Evolutionary conservation across 2,329 filamentous ascomycete genomes (phyloP).

Genomic region (Aplosporella prunicola): DNA sequence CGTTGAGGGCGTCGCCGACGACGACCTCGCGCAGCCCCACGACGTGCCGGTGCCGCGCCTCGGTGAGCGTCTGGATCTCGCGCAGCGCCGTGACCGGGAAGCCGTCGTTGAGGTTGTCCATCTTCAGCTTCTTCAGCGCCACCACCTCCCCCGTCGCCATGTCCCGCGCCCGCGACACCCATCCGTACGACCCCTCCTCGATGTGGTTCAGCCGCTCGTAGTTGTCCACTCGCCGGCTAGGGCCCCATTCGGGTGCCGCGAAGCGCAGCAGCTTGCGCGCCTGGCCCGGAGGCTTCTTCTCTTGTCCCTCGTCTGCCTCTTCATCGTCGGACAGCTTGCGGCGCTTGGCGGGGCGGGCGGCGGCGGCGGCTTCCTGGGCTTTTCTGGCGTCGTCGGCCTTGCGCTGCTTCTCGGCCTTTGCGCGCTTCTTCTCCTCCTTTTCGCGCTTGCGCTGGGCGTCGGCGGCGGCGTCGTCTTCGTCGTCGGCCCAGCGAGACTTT

Average conservation of each 20-base stretch:
- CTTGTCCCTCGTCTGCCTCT: constrained; percentile 17
- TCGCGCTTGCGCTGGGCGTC: constrained; percentile 65
- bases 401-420: constrained; percentile 73
- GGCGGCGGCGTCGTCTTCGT: constrained; percentile 68
- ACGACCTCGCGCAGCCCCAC: constrained; percentile 78
- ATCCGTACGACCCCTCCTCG: constrained; percentile 93
- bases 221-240: constrained; percentile 69
- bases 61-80: constrained; percentile 84
- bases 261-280: constrained; percentile 61
- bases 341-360: constrained; percentile 45
- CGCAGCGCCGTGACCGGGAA: constrained; percentile 86
- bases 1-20: constrained; percentile 54
- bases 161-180: constrained; percentile 77
- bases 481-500: constrained; percentile 83
- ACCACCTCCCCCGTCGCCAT: constrained; percentile 67
- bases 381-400: constrained; percentile 31
- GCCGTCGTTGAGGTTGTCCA: constrained; percentile 69
- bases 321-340: constrained; percentile 50
- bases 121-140: constrained; percentile 87
- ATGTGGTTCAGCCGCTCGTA: constrained; percentile 94
- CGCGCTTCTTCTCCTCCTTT: constrained; percentile 80
- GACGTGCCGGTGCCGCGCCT: constrained; percentile 72
- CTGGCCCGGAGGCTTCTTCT: constrained; percentile 18
- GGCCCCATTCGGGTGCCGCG: constrained; percentile 56
- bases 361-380: constrained; percentile 17